Conservation (phyloP, 2,329 filamentous ascomycete genomes). For the Pseudopyrenochaeta lycopersici region DNA sequence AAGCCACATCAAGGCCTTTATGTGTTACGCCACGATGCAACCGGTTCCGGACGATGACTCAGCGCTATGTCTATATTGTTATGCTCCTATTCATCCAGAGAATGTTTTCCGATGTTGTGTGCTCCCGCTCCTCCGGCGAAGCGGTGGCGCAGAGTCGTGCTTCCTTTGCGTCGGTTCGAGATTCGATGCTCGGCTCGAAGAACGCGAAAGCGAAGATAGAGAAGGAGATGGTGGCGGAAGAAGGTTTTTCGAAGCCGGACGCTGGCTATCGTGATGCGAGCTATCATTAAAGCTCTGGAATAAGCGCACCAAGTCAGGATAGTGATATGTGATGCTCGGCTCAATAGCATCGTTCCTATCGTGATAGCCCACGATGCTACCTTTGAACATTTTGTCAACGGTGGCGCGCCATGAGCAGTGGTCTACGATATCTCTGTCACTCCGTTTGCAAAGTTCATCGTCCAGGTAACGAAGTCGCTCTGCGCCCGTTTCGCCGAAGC, state of each 20-base stretch:
- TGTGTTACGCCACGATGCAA: too few species aligned
- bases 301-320: background rate
- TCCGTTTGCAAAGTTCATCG: background rate
- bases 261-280: background rate
- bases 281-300: background rate
- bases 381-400: constrained; percentile 24
- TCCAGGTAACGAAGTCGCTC: constrained; percentile 11
- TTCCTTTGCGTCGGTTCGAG: background rate
- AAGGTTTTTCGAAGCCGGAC: background rate
- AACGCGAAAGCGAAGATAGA: background rate
- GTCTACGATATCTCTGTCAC: constrained; percentile 24
- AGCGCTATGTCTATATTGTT: too few species aligned
- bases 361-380: constrained; percentile 11
- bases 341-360: constrained; percentile 1
- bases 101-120: too few species aligned
- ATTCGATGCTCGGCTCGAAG: background rate
- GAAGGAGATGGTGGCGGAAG: background rate
- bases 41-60: too few species aligned
- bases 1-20: too few species aligned
- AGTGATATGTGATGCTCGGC: background rate
- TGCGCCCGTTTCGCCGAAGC: constrained; percentile 11
- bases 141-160: background rate
- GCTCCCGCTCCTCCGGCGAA: background rate
- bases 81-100: too few species aligned
- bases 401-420: constrained; percentile 19